A percentile compares a stretch with the other conserved stretches of the same genome.
phyloP scores from a whole-genome alignment of 1,284 basidiomycete species.

The Trametes polyzona region DNA sequence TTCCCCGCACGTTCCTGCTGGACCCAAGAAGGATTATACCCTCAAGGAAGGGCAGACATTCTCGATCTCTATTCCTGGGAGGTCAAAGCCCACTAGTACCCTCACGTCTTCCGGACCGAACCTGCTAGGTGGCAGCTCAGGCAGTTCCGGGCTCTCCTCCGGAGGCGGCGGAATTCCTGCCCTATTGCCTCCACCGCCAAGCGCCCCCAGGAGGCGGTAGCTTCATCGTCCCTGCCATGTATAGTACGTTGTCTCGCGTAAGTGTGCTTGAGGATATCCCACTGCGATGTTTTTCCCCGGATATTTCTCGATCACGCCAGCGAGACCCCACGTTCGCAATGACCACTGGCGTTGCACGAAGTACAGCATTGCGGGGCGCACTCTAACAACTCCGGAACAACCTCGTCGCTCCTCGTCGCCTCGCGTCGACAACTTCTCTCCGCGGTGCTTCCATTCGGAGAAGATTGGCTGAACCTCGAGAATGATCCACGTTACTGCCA shows the following conservation, averaged over 20 bases:
- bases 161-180: conserved; percentile 43
- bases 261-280: conserved; percentile 2
- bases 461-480: conserved; percentile 8
- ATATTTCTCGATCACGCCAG: conserved; percentile 4
- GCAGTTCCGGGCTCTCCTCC: conserved; percentile 24
- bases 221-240: not conserved
- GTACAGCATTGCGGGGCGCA: conserved; percentile 1
- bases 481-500: conserved; percentile 2
- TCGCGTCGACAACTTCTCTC: not conserved
- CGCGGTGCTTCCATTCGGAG: conserved; percentile 10
- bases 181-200: conserved; percentile 77
- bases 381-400: conserved; percentile 16
- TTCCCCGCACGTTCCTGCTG: conserved; percentile 67
- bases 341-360: not conserved
- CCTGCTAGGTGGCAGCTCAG: conserved; percentile 33
- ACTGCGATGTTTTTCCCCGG: not conserved
- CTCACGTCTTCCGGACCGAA: conserved; percentile 16
- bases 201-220: conserved; percentile 46
- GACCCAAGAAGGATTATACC: conserved; percentile 93
- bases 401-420: conserved; percentile 5
- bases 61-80: conserved; percentile 87
- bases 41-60: conserved; percentile 98
- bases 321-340: not conserved
- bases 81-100: conserved; percentile 28
- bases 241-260: conserved; percentile 8